These are phyloP conservation scores for Thelephora terrestris DNA, from an alignment of 1,284 basidiomycete genomes.

Conservation along the genomic window DNA sequence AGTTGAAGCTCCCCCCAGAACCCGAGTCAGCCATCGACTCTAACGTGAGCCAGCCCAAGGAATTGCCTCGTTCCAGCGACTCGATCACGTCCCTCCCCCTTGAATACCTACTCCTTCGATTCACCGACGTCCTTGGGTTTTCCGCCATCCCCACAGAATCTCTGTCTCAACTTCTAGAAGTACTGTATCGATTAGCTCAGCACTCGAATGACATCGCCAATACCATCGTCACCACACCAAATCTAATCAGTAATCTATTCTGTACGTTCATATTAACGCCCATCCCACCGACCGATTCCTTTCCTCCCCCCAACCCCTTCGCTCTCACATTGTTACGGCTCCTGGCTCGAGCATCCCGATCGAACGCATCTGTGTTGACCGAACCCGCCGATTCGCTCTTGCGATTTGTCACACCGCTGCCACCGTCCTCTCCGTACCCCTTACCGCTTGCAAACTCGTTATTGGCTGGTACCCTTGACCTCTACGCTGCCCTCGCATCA, in stretches of 20 bases:
- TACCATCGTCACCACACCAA: constrained; percentile 40
- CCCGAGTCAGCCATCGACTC: constrained; percentile 4
- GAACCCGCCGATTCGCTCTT: constrained; percentile 58
- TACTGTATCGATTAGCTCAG: constrained; percentile 53
- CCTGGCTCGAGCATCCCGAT: constrained; percentile 55
- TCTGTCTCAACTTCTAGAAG: constrained; percentile 46
- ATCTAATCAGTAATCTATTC: constrained; percentile 44
- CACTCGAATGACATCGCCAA: constrained; percentile 47
- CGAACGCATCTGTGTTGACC: constrained; percentile 50
- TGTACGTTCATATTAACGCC: constrained; percentile 47
- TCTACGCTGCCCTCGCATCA: constrained; percentile 58
- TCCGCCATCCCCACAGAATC: constrained; percentile 38
- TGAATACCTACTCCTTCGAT: constrained; percentile 43
- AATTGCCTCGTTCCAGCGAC: constrained; percentile 10
- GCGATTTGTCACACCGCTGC: constrained; percentile 62
- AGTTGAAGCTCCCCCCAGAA: constrained; percentile 23
- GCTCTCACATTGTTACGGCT: constrained; percentile 52
- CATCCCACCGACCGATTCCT: constrained; percentile 26
- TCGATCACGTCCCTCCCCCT: constrained; percentile 37
- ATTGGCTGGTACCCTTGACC: constrained; percentile 46
- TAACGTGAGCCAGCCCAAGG: neutral
- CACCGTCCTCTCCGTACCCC: constrained; percentile 39
- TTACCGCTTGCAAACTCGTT: constrained; percentile 36
- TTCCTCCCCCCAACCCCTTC: constrained; percentile 34
- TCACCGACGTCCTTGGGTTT: constrained; percentile 29